A percentile compares a stretch with the other conserved stretches of the same genome.
Evolutionary conservation across 179 eudicot species (phyloP).

Genomic region (Spergularia azorica): DNA sequence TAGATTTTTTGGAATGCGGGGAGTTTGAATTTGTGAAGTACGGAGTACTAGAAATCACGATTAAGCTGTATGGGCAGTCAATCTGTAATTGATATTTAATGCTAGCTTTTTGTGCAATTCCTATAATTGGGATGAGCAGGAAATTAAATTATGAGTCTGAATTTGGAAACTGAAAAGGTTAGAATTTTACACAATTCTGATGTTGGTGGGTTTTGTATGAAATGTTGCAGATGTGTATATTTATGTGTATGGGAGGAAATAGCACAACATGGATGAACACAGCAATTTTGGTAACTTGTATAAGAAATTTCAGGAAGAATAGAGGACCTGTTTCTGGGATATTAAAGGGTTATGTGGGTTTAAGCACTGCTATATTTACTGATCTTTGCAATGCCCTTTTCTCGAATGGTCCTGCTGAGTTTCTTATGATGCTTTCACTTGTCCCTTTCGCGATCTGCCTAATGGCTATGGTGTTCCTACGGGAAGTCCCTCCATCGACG

Average conservation of each 20-base stretch:
- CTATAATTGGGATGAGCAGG: too few species aligned
- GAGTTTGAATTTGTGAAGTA: too few species aligned
- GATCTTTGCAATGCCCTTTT: constrained; percentile 80
- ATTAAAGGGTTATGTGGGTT: constrained; percentile 87
- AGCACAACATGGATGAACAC: constrained; percentile 99
- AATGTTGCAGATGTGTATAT: constrained; percentile 78
- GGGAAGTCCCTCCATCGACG: constrained; percentile 61
- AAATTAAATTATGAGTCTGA: too few species aligned
- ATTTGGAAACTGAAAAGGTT: too few species aligned
- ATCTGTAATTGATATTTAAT: too few species aligned
- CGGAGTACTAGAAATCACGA: too few species aligned
- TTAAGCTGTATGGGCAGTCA: too few species aligned
- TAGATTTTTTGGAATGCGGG: too few species aligned
- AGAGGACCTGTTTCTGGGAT: constrained; percentile 94
- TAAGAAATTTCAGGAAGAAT: constrained; percentile 77
- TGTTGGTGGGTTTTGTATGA: not conserved
- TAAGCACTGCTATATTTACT: constrained; percentile 97
- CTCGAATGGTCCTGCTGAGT: constrained; percentile 55
- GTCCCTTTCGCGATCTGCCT: constrained; percentile 73
- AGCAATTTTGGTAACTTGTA: constrained; percentile 90
- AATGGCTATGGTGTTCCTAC: constrained; percentile 67
- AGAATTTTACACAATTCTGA: not conserved
- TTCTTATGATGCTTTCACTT: constrained; percentile 69
- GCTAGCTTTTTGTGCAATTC: too few species aligned
- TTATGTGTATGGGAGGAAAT: constrained; percentile 97